phyloP scores from a whole-genome alignment of 164 flowering plant genomes.

The Saururus chinensis region DNA sequence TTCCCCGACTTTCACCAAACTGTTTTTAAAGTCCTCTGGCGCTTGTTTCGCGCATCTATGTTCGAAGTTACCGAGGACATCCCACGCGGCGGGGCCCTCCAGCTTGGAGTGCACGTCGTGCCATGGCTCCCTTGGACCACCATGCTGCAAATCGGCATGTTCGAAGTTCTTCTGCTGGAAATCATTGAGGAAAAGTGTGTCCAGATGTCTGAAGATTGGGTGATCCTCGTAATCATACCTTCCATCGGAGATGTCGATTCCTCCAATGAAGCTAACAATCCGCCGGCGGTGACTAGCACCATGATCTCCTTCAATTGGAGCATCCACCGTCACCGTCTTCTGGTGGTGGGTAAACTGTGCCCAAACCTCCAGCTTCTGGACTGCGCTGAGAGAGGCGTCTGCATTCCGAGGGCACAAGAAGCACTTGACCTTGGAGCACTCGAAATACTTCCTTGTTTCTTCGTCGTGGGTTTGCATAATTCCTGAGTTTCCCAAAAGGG shows the following conservation, averaged over 20 bases:
- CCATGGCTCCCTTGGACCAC: conserved; percentile 96
- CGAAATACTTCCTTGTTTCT: conserved; percentile 64
- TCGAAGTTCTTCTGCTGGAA: conserved; percentile 65
- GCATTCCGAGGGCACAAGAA: conserved; percentile 42
- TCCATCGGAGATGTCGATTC: conserved; percentile 86
- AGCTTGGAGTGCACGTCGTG: conserved; percentile 82
- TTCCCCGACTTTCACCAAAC: conserved; percentile 11
- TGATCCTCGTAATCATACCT: conserved; percentile 75
- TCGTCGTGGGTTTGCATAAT: conserved; percentile 81
- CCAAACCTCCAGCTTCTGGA: not conserved
- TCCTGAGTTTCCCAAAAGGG: conserved; percentile 69
- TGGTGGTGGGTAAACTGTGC: conserved; percentile 71
- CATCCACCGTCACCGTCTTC: conserved; percentile 69
- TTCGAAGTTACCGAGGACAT: conserved; percentile 69
- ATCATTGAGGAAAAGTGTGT: conserved; percentile 45
- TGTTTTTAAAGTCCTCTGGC: not conserved
- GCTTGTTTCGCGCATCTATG: conserved; percentile 80
- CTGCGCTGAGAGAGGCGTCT: not conserved
- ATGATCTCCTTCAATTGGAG: conserved; percentile 8
- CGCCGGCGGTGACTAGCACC: conserved; percentile 44
- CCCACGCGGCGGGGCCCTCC: conserved; percentile 74
- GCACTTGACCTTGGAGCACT: conserved; percentile 67
- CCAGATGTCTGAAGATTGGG: conserved; percentile 57
- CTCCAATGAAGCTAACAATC: conserved; percentile 76
- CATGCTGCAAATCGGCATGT: conserved; percentile 57